These are phyloP conservation scores for Tranzscheliella williamsii DNA, from an alignment of 1,284 basidiomycete species.

Conservation along the genomic window DNA sequence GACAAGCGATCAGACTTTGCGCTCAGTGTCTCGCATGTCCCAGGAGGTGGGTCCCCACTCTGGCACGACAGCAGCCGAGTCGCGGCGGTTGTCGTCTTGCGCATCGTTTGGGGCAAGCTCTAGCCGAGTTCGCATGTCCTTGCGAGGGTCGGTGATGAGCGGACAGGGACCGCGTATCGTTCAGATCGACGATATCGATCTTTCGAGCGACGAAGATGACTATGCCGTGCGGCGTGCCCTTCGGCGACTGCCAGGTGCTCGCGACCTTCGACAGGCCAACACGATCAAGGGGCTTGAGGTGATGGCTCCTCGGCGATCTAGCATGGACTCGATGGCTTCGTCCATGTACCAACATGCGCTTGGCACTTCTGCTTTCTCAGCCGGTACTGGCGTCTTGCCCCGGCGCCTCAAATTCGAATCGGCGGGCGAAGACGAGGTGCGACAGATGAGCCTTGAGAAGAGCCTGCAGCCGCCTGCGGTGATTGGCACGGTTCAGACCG, in stretches of 20 bases:
- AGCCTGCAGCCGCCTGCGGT: slow-evolving; percentile 4
- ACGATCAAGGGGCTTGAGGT: slow-evolving; percentile 40
- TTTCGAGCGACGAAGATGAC: slow-evolving; percentile 58
- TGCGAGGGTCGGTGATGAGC: slow-evolving; percentile 19
- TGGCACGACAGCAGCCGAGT: not conserved
- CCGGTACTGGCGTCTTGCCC: not conserved
- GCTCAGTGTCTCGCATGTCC: slow-evolving; percentile 24
- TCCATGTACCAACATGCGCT: slow-evolving; percentile 18
- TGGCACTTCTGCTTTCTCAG: not conserved
- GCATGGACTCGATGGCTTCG: slow-evolving; percentile 43
- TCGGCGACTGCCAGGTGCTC: slow-evolving; percentile 49
- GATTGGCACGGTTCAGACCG: slow-evolving; percentile 45
- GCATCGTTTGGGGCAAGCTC: too few relatives aligned
- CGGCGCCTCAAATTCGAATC: slow-evolving; percentile 6
- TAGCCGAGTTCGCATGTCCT: slow-evolving; percentile 1
- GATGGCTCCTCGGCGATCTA: slow-evolving; percentile 13
- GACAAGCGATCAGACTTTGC: slow-evolving; percentile 46
- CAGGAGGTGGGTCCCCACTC: not conserved
- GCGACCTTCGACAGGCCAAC: slow-evolving; percentile 52
- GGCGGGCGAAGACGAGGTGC: slow-evolving; percentile 11
- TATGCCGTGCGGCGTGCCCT: slow-evolving; percentile 49
- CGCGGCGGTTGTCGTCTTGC: not conserved
- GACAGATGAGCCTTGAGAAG: too few relatives aligned
- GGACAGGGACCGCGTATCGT: slow-evolving; percentile 45
- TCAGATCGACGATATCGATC: slow-evolving; percentile 56